These are phyloP conservation scores for Aegilops bicornis DNA, from an alignment of 176 grass and related monocot species.

Conservation along the genomic window DNA sequence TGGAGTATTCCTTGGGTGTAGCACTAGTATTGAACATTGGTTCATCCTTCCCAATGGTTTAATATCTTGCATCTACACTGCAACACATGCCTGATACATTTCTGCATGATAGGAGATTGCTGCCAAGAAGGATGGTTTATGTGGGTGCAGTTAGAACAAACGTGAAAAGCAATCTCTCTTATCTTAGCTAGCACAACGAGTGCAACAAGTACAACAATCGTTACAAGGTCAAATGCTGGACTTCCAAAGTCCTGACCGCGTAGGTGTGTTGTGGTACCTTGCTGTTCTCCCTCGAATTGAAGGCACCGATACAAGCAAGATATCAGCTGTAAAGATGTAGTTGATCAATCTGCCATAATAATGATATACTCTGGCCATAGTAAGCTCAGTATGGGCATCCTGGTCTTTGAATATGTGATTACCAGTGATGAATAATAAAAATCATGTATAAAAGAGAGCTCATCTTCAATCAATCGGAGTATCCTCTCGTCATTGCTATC, in stretches of 20 bases:
- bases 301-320: no score
- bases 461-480: background rate
- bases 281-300: no score
- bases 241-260: no score
- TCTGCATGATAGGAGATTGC: background rate
- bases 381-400: background rate
- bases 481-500: background rate
- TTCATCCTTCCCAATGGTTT: background rate
- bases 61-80: background rate
- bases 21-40: background rate
- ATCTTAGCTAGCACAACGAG: background rate
- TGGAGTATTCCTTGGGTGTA: background rate
- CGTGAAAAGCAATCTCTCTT: background rate
- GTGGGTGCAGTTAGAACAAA: background rate
- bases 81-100: background rate
- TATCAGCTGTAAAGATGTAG: no score
- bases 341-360: no score
- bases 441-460: background rate
- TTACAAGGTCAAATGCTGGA: background rate
- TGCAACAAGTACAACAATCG: rapidly evolving
- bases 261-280: no score
- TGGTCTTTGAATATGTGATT: background rate
- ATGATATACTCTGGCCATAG: no score
- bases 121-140: background rate
- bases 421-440: background rate